Base-by-base conservation (phyloP, 2,329 filamentous ascomycete species). In the Calonectria leucothoes region DNA sequence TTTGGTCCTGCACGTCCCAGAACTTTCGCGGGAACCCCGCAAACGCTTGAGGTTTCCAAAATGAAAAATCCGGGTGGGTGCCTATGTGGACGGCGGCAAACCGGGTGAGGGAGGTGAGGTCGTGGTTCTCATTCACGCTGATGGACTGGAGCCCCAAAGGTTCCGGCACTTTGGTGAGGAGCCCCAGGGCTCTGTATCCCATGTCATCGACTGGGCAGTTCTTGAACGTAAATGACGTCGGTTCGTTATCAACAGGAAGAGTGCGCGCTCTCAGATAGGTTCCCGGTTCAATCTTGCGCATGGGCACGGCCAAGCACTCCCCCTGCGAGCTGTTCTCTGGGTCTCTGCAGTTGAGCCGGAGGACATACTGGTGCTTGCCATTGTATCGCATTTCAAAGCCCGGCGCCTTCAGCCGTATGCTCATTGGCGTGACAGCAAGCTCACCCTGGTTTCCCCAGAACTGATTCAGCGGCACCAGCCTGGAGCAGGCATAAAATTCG, bases 1-100 rank as follows among this genome's bases (percentile, higher is more conserved):
- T 17, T 5, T 37, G 59, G 35, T 70, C 68, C 37, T 70, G 57
- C 11, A 45, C 45, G 20, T 70, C 68, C 68, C 68, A 70, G 27
- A 55, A 51, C 31, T 65, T 70, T n/a, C 57, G 31, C 5, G 68
- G 68, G 17, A 49, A 70, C 17, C 64, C 64, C 8, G 39, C 48
- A n/a, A 64, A 59, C 1, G n/a, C 15, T 20, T 27, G 45, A 11
- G 42, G 42, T 14, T 66, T 51, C 64, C 45, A 66, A 12, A 8
- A 27, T 10, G 42, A 51, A 35, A 52, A 66, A 1, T 51, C 64
- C 2, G 64, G 64, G 17, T 52, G 64, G 8, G 31, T 37, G 20
- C 8, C 15, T 8, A 66, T 17, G 4, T 66, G 31, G 3, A 66
- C 64, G 20, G 64, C 64, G 8, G 48, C 33, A 27, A 29, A 66